phyloP scores from a whole-genome alignment of 495 filamentous ascomycete genomes.

The Lichina pygmaea region DNA sequence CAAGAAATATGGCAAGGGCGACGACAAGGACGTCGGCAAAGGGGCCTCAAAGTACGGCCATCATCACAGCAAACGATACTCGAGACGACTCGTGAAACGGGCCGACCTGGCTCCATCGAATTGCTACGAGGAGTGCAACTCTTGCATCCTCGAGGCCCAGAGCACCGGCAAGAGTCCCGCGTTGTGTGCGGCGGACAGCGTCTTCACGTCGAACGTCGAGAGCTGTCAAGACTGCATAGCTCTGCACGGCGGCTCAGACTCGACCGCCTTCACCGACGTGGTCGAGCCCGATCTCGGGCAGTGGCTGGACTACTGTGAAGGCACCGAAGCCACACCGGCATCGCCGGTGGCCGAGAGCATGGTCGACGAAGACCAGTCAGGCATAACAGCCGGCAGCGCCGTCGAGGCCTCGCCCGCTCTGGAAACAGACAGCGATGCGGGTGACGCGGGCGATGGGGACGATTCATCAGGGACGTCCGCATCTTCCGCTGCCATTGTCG shows the following conservation, averaged over 20 bases:
- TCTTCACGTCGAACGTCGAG: conserved; percentile 13
- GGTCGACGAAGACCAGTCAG: background rate
- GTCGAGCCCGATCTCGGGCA: conserved; percentile 3
- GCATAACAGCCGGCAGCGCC: background rate
- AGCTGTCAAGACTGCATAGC: conserved; percentile 12
- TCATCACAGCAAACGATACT: background rate
- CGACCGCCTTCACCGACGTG: background rate
- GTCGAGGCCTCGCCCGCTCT: background rate
- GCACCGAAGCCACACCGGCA: background rate
- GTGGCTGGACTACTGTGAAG: conserved; percentile 1
- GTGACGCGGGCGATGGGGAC: too few relatives aligned
- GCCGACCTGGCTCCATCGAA: conserved; percentile 10
- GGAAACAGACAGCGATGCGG: too few relatives aligned
- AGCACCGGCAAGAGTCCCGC: conserved; percentile 16
- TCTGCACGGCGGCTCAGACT: background rate
- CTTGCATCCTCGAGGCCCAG: conserved; percentile 16
- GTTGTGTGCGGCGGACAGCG: conserved; percentile 18
- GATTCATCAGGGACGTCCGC: background rate
- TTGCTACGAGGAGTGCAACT: conserved; percentile 26
- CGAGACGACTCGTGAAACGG: background rate
- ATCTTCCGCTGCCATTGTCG: background rate
- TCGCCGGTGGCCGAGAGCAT: background rate
- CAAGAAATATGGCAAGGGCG: background rate
- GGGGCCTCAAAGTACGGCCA: background rate
- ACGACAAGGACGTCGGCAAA: too few relatives aligned